Evolutionary conservation across 2,329 filamentous ascomycete genomes (phyloP).

Genomic region (Colletotrichum tofieldiae): DNA sequence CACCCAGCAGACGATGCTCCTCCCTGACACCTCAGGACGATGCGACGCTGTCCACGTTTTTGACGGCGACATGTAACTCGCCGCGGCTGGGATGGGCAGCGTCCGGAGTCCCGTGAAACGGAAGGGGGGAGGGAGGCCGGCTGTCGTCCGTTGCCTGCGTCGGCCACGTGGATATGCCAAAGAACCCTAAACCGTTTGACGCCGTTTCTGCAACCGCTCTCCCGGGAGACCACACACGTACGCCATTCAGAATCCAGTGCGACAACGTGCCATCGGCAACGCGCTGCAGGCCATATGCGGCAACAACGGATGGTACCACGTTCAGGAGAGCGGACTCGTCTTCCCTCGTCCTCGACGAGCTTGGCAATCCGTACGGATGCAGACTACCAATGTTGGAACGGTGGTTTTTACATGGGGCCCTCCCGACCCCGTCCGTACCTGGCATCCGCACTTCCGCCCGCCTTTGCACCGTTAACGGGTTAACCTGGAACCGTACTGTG

Average conservation of each 20-base stretch:
- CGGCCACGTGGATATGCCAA: constrained; percentile 35
- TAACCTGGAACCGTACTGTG: not conserved
- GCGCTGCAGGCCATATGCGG: not conserved
- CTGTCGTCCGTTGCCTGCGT: constrained; percentile 31
- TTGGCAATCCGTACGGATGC: not conserved
- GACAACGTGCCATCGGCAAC: not conserved
- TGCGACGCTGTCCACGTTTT: constrained; percentile 37
- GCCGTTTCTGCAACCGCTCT: constrained; percentile 17
- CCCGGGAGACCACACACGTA: not conserved
- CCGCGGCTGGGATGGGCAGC: constrained; percentile 17
- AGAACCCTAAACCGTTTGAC: constrained; percentile 35
- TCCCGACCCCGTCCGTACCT: constrained; percentile 3
- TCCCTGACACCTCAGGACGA: constrained; percentile 21
- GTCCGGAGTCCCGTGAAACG: constrained; percentile 28
- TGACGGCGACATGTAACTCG: constrained; percentile 35
- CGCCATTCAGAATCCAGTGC: not conserved
- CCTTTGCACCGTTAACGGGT: not conserved
- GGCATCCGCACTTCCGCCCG: constrained; percentile 10
- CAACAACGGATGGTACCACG: not conserved
- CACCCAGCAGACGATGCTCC: constrained; percentile 15
- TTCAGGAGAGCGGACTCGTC: not conserved
- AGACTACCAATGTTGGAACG: constrained; percentile 15
- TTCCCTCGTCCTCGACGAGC: not conserved
- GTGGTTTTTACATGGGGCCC: constrained; percentile 7
- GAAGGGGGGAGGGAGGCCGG: constrained; percentile 1